Evolutionary conservation across 2,329 filamentous ascomycete species (phyloP).

Genomic region (Chrysoporthe deuterocubensis): DNA sequence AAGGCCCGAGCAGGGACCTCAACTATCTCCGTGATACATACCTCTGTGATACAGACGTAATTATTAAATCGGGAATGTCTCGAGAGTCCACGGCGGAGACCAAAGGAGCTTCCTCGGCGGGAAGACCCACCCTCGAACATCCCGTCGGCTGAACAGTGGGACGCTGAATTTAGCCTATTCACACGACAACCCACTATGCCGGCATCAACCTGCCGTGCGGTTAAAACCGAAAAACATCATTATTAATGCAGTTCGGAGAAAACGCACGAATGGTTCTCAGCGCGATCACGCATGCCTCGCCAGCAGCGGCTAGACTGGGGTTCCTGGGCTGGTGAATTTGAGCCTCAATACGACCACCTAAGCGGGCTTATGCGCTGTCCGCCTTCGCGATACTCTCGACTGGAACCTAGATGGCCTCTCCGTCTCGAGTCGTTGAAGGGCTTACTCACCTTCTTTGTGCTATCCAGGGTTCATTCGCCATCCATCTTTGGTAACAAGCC

Average conservation of each 20-base stretch:
- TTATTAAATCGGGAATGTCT: neutral
- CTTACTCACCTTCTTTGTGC: neutral
- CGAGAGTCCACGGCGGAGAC: neutral
- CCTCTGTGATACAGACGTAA: neutral
- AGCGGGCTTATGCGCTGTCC: neutral
- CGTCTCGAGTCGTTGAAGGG: neutral
- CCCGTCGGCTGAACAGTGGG: conserved; percentile 12
- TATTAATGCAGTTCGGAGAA: neutral
- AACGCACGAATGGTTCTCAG: neutral
- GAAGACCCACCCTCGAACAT: conserved; percentile 34
- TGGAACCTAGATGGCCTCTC: neutral
- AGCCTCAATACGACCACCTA: neutral
- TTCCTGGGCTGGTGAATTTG: neutral
- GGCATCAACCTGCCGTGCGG: conserved; percentile 29
- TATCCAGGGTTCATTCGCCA: neutral
- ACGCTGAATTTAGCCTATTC: conserved; percentile 27
- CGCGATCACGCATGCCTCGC: neutral
- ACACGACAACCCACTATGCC: conserved; percentile 15
- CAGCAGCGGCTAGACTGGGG: neutral
- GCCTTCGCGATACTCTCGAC: neutral
- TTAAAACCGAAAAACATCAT: conserved; percentile 28
- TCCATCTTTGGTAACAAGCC: neutral
- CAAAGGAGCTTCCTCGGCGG: conserved; percentile 16
- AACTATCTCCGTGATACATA: neutral
- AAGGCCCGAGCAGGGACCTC: neutral